Evolutionary conservation across 768 basidiomycete genomes (phyloP).

Genomic region (Pholiota conissans): DNA sequence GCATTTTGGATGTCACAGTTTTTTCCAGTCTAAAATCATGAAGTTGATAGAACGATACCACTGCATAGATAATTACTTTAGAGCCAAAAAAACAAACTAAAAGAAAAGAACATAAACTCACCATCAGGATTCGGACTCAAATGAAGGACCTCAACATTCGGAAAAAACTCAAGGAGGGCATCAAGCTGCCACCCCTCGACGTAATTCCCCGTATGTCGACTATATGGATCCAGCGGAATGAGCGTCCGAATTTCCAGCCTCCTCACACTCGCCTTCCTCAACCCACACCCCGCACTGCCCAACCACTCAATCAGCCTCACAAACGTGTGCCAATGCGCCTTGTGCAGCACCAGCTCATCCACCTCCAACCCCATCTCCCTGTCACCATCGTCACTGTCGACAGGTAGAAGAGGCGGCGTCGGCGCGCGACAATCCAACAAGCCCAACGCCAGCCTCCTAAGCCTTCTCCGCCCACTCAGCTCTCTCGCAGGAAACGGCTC

Average conservation of each 20-base stretch:
- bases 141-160: not conserved
- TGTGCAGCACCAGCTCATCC: not conserved
- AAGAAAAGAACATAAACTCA: not conserved
- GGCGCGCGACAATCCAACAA: no score
- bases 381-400: no score
- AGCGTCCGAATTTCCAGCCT: not conserved
- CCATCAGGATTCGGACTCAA: not conserved
- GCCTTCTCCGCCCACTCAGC: no score
- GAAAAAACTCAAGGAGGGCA: not conserved
- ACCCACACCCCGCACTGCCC: not conserved
- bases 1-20: not conserved
- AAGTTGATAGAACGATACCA: not conserved
- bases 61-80: not conserved
- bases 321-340: not conserved
- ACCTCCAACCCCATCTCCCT: not conserved
- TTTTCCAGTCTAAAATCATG: not conserved
- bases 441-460: no score
- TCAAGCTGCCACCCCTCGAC: not conserved
- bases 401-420: no score
- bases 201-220: not conserved
- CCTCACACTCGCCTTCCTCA: not conserved
- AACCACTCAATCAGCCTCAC: not conserved
- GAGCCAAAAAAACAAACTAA: not conserved
- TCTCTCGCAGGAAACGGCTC: no score
- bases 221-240: not conserved